A percentile compares a stretch with the other conserved stretches of the same genome.
These are phyloP conservation scores for Alternaria arborescens DNA, from an alignment of 2,329 filamentous ascomycete genomes.

Conservation along the genomic window DNA sequence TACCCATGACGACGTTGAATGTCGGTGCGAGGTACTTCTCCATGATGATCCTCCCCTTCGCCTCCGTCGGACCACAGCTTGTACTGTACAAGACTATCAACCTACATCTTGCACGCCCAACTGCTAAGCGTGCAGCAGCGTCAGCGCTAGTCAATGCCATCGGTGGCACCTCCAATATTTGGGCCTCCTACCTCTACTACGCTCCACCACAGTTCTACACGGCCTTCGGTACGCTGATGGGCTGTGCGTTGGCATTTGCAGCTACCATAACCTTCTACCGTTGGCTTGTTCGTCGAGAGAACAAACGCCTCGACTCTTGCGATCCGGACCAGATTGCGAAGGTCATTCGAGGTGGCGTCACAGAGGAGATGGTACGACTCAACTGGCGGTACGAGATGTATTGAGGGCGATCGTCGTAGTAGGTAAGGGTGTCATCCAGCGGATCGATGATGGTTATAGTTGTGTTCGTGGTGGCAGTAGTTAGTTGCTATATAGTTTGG, in stretches of 20 bases:
- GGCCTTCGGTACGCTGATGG: slow-evolving; percentile 35
- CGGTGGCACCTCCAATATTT: slow-evolving; percentile 33
- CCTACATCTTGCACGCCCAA: slow-evolving; percentile 31
- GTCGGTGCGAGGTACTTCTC: slow-evolving; percentile 45
- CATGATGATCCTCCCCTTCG: slow-evolving; percentile 37
- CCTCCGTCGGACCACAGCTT: slow-evolving; percentile 33
- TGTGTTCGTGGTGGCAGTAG: neutral
- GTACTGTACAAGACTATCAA: slow-evolving; percentile 36
- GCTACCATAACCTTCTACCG: slow-evolving; percentile 30
- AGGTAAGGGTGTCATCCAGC: neutral
- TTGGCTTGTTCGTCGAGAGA: slow-evolving; percentile 33
- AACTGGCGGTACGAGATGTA: slow-evolving; percentile 38
- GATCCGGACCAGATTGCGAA: slow-evolving; percentile 25
- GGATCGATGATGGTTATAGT: neutral
- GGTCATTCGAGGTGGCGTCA: slow-evolving; percentile 33
- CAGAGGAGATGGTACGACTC: slow-evolving; percentile 31
- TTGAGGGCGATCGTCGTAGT: neutral
- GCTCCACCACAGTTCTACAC: slow-evolving; percentile 34
- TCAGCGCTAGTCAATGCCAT: slow-evolving; percentile 33
- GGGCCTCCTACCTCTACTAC: slow-evolving; percentile 36
- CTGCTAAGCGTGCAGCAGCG: slow-evolving; percentile 32
- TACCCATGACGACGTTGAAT: slow-evolving; percentile 43
- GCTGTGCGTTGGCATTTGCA: slow-evolving; percentile 28
- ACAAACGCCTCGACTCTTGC: slow-evolving; percentile 26
- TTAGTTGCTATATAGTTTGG: neutral